phyloP scores from a whole-genome alignment of 441 rosid species.

The Populus hybrid region DNA sequence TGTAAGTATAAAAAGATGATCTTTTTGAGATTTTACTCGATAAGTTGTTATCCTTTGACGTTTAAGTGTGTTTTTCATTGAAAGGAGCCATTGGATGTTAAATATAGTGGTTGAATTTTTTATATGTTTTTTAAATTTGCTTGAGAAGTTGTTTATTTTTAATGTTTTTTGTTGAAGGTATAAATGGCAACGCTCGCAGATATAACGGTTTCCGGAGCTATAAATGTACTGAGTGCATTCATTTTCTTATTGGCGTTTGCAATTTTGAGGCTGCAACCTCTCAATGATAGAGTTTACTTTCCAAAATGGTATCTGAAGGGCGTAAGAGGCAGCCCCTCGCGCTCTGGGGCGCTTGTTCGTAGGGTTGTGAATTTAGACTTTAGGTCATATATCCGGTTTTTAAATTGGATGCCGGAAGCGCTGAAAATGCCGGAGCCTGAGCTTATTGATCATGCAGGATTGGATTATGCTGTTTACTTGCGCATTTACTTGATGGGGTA shows the following conservation, averaged over 20 bases:
- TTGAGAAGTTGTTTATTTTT: not conserved
- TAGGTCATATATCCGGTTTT: constrained; percentile 66
- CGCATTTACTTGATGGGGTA: constrained; percentile 89
- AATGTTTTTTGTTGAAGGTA: not conserved
- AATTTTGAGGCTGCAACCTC: constrained; percentile 77
- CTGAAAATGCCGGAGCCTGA: constrained; percentile 95
- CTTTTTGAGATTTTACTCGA: not conserved
- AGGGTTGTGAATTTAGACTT: constrained; percentile 76
- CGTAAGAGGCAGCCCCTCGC: constrained; percentile 66
- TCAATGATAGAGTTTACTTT: constrained; percentile 94
- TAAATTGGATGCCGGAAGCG: constrained; percentile 95
- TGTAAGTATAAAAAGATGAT: not conserved
- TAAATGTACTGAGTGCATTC: constrained; percentile 72
- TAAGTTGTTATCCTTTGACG: not conserved
- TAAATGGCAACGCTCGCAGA: constrained; percentile 79
- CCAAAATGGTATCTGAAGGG: constrained; percentile 95
- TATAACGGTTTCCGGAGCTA: constrained; percentile 73
- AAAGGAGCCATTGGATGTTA: not conserved
- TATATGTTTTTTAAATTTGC: not conserved
- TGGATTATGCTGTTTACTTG: constrained; percentile 92
- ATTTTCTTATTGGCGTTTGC: constrained; percentile 80
- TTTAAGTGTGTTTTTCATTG: not conserved
- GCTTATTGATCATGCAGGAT: constrained; percentile 94
- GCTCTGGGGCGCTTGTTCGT: constrained; percentile 47
- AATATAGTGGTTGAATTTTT: not conserved